Evolutionary conservation across 306 rosid genomes (phyloP).

Genomic region (Gastrolobium villosum): DNA sequence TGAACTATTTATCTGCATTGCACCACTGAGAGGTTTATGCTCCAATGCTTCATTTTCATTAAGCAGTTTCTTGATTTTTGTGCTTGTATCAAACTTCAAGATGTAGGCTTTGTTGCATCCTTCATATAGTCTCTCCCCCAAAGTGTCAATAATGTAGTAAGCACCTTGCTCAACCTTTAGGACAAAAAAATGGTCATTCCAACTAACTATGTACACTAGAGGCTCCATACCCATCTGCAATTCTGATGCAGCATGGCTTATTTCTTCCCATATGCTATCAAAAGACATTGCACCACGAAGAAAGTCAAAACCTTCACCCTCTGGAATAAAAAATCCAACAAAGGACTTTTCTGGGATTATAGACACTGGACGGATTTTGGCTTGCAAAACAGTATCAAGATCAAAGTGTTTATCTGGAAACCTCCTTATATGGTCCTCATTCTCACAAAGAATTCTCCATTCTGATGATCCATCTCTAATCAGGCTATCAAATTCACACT

Average conservation of each 20-base stretch:
- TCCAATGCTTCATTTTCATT: slow-evolving; percentile 54
- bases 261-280: slow-evolving; percentile 87
- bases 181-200: slow-evolving; percentile 89
- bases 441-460: slow-evolving; percentile 81
- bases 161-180: slow-evolving; percentile 79
- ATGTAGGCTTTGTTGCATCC: slow-evolving; percentile 81
- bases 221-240: slow-evolving; percentile 56
- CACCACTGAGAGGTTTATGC: slow-evolving; percentile 45
- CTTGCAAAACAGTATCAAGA: slow-evolving; percentile 80
- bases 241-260: slow-evolving; percentile 65
- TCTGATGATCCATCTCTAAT: slow-evolving; percentile 80
- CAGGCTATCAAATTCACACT: slow-evolving; percentile 77
- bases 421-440: slow-evolving; percentile 59
- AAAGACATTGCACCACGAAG: slow-evolving; percentile 81
- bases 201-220: slow-evolving; percentile 74
- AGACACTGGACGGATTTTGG: slow-evolving; percentile 69
- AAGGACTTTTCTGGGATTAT: slow-evolving; percentile 68
- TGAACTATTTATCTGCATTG: slow-evolving; percentile 41
- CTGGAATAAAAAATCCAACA: slow-evolving; percentile 83
- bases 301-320: slow-evolving; percentile 69
- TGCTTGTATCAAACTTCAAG: slow-evolving; percentile 69
- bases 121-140: slow-evolving; percentile 89
- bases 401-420: slow-evolving; percentile 89
- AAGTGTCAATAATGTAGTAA: slow-evolving; percentile 75
- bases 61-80: slow-evolving; percentile 57